Evolutionary conservation across 2,329 filamentous ascomycete species (phyloP).

Genomic region (Phyllosticta citriasiana): DNA sequence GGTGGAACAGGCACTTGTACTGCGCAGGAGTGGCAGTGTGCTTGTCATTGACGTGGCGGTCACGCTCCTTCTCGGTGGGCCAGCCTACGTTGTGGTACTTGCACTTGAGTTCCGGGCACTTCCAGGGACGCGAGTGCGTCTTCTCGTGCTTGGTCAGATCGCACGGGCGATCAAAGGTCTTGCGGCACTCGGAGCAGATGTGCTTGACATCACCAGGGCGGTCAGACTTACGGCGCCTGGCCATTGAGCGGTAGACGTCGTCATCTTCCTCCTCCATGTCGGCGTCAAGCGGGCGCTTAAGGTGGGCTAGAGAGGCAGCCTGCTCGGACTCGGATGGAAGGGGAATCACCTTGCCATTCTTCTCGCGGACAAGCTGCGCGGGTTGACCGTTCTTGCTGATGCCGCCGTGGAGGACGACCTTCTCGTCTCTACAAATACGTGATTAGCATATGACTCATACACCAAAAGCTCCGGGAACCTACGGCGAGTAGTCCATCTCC

Average conservation of each 20-base stretch:
- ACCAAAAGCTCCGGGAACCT: constrained; percentile 18
- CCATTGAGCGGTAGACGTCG: constrained; percentile 84
- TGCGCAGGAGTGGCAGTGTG: constrained; percentile 71
- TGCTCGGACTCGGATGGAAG: constrained; percentile 40
- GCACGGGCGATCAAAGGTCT: constrained; percentile 93
- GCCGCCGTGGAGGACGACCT: constrained; percentile 72
- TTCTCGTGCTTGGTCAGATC: constrained; percentile 98
- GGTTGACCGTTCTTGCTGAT: constrained; percentile 72
- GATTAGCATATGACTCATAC: constrained; percentile 17
- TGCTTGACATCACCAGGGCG: constrained; percentile 75
- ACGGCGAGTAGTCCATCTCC: constrained; percentile 43
- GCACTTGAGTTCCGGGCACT: constrained; percentile 73
- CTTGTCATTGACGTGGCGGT: constrained; percentile 93
- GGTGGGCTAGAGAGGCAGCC: constrained; percentile 36
- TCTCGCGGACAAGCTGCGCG: constrained; percentile 72
- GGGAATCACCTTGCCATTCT: constrained; percentile 69
- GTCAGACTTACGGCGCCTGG: constrained; percentile 86
- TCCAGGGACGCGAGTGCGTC: constrained; percentile 93
- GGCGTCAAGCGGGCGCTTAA: constrained; percentile 41
- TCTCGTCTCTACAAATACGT: constrained; percentile 48
- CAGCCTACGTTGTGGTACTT: constrained; percentile 85
- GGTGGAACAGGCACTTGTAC: constrained; percentile 72
- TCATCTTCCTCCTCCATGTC: constrained; percentile 61
- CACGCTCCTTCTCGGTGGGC: constrained; percentile 96
- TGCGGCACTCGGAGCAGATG: constrained; percentile 63